Percentiles rank a stretch among this genome's conserved stretches.
Evolutionary conservation across 345 rosid genomes (phyloP).

Genomic region (Hypericum androsaemum): DNA sequence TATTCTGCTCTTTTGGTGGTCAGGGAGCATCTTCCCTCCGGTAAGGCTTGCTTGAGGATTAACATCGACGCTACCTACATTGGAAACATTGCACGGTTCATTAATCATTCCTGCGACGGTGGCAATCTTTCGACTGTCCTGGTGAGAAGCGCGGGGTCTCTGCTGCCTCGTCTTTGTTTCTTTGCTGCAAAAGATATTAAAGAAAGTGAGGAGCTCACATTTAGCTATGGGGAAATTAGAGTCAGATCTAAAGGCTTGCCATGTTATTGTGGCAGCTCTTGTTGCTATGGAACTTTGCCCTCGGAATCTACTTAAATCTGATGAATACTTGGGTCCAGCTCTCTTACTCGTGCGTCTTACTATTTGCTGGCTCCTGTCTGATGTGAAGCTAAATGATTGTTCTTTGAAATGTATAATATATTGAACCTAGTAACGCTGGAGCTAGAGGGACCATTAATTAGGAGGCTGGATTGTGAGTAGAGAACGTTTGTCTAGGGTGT

Average conservation of each 20-base stretch:
- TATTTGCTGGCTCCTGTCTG: no score
- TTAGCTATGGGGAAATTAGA: slow-evolving; percentile 70
- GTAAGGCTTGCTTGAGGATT: slow-evolving; percentile 71
- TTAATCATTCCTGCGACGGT: slow-evolving; percentile 66
- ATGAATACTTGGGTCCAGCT: no score
- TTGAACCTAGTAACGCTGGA: no score
- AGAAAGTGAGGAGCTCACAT: slow-evolving; percentile 56
- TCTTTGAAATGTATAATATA: no score
- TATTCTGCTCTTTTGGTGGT: slow-evolving; percentile 68
- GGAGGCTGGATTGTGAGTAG: no score
- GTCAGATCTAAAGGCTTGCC: slow-evolving; percentile 35
- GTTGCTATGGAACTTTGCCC: slow-evolving; percentile 62
- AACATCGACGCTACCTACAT: slow-evolving; percentile 74
- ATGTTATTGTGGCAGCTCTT: slow-evolving; percentile 65
- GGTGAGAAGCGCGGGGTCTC: slow-evolving; percentile 51
- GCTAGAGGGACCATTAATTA: no score
- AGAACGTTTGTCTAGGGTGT: no score
- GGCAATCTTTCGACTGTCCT: slow-evolving; percentile 56
- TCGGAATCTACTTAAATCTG: slow-evolving; percentile 48
- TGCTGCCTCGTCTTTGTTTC: slow-evolving; percentile 72
- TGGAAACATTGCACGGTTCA: slow-evolving; percentile 69
- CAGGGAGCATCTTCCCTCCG: slow-evolving; percentile 87
- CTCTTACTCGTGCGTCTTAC: no score
- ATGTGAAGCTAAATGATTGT: no score
- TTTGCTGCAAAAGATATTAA: slow-evolving; percentile 60